phyloP scores from a whole-genome alignment of 2,329 filamentous ascomycete species.

The Alternaria infectoria region DNA sequence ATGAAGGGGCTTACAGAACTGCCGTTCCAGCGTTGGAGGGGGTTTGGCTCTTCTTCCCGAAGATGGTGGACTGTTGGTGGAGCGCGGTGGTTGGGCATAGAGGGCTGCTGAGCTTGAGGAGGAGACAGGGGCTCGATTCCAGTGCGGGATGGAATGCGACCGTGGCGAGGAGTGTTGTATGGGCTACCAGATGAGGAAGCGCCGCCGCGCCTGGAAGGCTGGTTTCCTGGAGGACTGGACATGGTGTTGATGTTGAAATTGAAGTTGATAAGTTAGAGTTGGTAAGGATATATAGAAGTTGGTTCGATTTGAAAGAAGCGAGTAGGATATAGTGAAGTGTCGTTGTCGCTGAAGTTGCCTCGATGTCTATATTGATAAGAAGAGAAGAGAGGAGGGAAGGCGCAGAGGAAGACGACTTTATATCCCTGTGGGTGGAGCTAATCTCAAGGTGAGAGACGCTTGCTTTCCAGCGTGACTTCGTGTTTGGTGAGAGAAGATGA shows the following conservation, averaged over 20 bases:
- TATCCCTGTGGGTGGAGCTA: not conserved
- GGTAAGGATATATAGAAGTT: not conserved
- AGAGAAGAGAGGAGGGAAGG: not conserved
- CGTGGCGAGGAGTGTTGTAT: not conserved
- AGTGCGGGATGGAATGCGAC: not conserved
- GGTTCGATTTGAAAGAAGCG: not conserved
- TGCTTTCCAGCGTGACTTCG: not conserved
- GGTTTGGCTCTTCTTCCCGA: not conserved
- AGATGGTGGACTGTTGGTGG: not conserved
- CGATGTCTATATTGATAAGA: not conserved
- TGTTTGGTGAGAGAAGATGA: not conserved
- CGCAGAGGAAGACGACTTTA: not conserved
- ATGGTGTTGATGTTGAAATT: not conserved
- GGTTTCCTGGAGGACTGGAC: not conserved
- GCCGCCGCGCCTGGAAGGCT: not conserved
- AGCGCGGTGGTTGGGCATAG: not conserved
- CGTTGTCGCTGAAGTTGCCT: not conserved
- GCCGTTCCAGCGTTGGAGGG: constrained; percentile 6
- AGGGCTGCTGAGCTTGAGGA: not conserved
- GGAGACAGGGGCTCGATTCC: not conserved
- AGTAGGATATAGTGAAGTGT: not conserved
- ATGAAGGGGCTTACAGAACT: not conserved
- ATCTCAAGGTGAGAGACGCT: not conserved
- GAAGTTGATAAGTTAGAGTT: not conserved
- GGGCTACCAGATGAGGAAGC: not conserved